Evolutionary conservation across 1,139 yeast genomes (phyloP).

Genomic region (Lodderomyces pseudojiufengensis): DNA sequence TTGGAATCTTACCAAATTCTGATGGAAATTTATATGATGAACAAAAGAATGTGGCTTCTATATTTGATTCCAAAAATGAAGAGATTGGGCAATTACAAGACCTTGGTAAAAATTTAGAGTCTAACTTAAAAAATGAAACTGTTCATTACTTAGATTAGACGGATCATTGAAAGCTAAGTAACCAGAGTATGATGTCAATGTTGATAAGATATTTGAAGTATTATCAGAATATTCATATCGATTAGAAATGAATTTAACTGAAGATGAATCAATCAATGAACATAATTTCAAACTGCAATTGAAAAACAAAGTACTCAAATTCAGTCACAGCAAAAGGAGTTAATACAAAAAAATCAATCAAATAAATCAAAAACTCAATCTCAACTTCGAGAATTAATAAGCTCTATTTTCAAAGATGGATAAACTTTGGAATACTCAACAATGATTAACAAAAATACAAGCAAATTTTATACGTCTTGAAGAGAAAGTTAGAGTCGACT

Average conservation of each 20-base stretch:
- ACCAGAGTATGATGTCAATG: constrained; percentile 18
- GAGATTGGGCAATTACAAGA: constrained; percentile 19
- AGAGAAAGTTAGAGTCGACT: constrained; percentile 38
- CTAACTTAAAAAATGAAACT: constrained; percentile 23
- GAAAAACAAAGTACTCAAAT: constrained; percentile 6
- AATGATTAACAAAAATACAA: constrained; percentile 30
- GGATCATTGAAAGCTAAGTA: constrained; percentile 60
- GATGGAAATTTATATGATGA: constrained; percentile 48
- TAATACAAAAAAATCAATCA: constrained; percentile 10
- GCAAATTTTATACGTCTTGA: constrained; percentile 30
- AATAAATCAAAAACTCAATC: constrained; percentile 15
- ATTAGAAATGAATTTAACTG: constrained; percentile 16
- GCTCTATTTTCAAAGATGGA: constrained; percentile 15
- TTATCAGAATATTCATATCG: constrained; percentile 9
- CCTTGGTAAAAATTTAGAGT: constrained; percentile 12
- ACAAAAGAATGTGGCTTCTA: constrained; percentile 51
- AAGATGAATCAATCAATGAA: constrained; percentile 10
- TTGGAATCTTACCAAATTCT: constrained; percentile 45
- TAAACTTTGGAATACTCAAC: constrained; percentile 13
- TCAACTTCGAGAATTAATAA: constrained; percentile 12
- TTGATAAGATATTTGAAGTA: constrained; percentile 11
- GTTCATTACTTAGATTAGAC: constrained; percentile 41
- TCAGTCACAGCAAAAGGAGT: constrained; percentile 7
- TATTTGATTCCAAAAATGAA: constrained; percentile 36
- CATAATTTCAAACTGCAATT: constrained; percentile 11